These are phyloP conservation scores for Trametes pubescens DNA, from an alignment of 1,284 basidiomycete genomes.

Conservation along the genomic window DNA sequence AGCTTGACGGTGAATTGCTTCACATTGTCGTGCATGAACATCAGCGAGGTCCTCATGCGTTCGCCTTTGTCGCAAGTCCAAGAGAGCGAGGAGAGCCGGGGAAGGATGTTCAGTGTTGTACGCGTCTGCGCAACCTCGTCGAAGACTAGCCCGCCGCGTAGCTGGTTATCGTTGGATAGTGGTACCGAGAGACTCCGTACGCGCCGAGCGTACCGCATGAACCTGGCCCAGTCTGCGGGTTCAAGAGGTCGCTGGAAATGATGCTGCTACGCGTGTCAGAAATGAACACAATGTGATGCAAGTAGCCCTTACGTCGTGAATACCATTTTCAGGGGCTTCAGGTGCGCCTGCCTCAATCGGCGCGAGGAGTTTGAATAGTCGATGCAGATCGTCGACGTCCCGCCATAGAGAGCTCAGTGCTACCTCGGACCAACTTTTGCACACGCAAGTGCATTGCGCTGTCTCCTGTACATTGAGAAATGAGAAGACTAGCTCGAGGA, in stretches of 20 bases:
- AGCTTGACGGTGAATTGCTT: slow-evolving; percentile 44
- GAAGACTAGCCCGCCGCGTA: slow-evolving; percentile 44
- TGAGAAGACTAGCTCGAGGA: slow-evolving; percentile 41
- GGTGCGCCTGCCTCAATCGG: slow-evolving; percentile 40
- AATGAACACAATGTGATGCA: background rate
- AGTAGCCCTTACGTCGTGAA: background rate
- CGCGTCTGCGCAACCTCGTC: slow-evolving; percentile 65
- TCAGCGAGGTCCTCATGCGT: slow-evolving; percentile 45
- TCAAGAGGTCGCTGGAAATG: slow-evolving; percentile 54
- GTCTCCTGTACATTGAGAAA: slow-evolving; percentile 37
- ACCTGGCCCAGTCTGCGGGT: slow-evolving; percentile 62
- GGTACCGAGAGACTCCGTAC: slow-evolving; percentile 49
- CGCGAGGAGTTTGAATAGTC: slow-evolving; percentile 56
- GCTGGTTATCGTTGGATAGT: slow-evolving; percentile 10
- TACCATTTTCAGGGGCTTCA: slow-evolving; percentile 2
- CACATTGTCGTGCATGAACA: slow-evolving; percentile 55
- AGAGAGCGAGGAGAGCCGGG: slow-evolving; percentile 36
- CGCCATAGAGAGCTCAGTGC: slow-evolving; percentile 43
- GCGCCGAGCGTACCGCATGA: slow-evolving; percentile 61
- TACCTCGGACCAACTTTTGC: slow-evolving; percentile 42
- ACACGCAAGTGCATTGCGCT: slow-evolving; percentile 37
- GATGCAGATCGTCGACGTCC: slow-evolving; percentile 44
- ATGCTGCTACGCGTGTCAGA: slow-evolving; percentile 33
- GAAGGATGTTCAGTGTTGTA: slow-evolving; percentile 58
- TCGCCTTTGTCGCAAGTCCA: slow-evolving; percentile 22